phyloP scores from a whole-genome alignment of 148 eudicot genomes.

The Vaccinium myrtillus region DNA sequence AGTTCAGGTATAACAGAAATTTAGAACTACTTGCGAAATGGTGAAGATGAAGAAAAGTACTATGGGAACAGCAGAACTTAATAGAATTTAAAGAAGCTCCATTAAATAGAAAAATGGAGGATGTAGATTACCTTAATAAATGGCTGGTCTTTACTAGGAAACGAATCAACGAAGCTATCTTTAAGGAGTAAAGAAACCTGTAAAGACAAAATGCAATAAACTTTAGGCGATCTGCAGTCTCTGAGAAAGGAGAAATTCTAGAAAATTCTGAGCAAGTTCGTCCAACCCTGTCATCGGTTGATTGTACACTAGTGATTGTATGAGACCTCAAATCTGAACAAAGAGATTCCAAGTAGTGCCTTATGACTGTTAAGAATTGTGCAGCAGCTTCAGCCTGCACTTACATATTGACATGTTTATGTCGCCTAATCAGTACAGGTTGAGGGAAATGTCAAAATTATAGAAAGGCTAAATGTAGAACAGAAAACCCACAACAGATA shows the following conservation, averaged over 20 bases:
- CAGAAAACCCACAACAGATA: constrained; percentile 3
- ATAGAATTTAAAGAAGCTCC: background rate
- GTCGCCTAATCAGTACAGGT: background rate
- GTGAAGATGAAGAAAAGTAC: background rate
- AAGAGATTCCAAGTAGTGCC: constrained; percentile 71
- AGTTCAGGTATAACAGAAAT: background rate
- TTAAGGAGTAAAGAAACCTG: constrained; percentile 92
- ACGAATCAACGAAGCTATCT: constrained; percentile 93
- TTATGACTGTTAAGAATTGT: constrained; percentile 57
- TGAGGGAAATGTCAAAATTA: background rate
- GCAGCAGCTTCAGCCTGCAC: constrained; percentile 81
- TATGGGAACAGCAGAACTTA: background rate
- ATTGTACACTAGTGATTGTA: constrained; percentile 90
- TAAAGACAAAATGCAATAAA: constrained; percentile 12
- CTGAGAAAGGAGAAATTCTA: background rate
- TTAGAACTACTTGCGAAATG: background rate
- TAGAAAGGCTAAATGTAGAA: constrained; percentile 5
- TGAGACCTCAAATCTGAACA: constrained; percentile 79
- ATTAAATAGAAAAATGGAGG: background rate
- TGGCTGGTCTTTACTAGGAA: constrained; percentile 61
- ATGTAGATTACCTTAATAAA: constrained; percentile 62
- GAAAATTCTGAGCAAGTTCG: background rate
- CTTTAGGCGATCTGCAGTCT: constrained; percentile 7
- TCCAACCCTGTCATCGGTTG: constrained; percentile 81
- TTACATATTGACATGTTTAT: constrained; percentile 2